Base-by-base conservation (phyloP, 257 asterid genomes). In the Linaria vulgaris region DNA sequence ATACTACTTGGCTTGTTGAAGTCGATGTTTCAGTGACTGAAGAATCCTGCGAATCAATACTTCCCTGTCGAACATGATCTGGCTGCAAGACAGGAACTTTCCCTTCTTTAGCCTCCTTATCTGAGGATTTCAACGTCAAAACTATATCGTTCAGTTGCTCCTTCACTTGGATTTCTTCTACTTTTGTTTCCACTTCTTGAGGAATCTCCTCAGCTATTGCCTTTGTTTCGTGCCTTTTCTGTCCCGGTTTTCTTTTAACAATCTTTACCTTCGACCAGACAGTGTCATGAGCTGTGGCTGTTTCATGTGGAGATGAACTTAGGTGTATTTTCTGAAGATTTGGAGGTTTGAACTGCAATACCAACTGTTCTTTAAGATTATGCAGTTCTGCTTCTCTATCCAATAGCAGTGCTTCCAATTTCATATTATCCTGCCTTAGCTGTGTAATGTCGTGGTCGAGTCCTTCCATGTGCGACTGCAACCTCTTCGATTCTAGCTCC, bases 231-330 rank as follows among this genome's bases (percentile, higher is more conserved):
- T 62, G 82, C 66, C 66, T 84, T 79, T 78, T 74, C 61, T 76
- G 78, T 19, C 73, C 78, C 3, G 74, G 78, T 60, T 82, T 83
- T 76, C 83, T 75, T 74, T 86, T 88, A 21, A 84, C 60, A 49
- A 88, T 72, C 77, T 86, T 84, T 16, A 88, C 87, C 46, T 87
- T 83, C 14, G 98, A 91, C 95, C 95, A 85, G 49, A 83, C 76
- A 3, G 84, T 78, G n/a, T 83, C 84, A 12, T 69, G 77, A 62
- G 49, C 70, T 59, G 63, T 17, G 25, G 62, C 60, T 13, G 74
- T 74, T 19, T 81, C 77, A 9, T 72, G 75, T 51, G 63, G 63
- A 51, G 76, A 71, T 20, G 88, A 47, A 23, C 70, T 79, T 53
- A 77, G 78, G 55, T 83, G 75, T 73, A 75, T 25, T 48, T 78